A percentile compares a stretch with the other conserved stretches of the same genome.
Evolutionary conservation across 106 monocot genomes (phyloP).

Genomic region (Dendrobium catenatum): DNA sequence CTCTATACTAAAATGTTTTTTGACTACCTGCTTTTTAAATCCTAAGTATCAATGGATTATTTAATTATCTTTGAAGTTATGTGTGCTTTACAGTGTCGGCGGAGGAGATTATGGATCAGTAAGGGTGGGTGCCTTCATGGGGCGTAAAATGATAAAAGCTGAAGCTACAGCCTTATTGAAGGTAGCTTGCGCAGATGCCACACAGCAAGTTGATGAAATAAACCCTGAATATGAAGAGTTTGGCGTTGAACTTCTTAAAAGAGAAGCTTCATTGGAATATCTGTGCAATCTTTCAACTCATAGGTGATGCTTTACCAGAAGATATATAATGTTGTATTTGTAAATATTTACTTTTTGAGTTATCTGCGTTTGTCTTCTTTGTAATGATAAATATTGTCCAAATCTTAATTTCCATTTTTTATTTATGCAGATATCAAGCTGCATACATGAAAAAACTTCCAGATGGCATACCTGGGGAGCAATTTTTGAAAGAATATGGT

Average conservation of each 20-base stretch:
- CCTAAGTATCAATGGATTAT: not conserved
- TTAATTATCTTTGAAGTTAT: not conserved
- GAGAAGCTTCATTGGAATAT: constrained; percentile 69
- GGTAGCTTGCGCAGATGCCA: constrained; percentile 14
- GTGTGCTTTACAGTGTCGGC: constrained; percentile 54
- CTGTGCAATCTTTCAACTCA: constrained; percentile 89
- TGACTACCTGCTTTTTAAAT: not conserved
- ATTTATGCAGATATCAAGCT: constrained; percentile 71
- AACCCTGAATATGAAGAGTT: constrained; percentile 60
- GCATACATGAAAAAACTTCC: constrained; percentile 74
- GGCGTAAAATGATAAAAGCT: constrained; percentile 79
- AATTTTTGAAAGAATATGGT: constrained; percentile 55
- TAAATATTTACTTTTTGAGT: not conserved
- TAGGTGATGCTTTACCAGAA: constrained; percentile 33
- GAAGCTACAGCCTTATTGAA: constrained; percentile 40
- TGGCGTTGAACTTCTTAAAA: constrained; percentile 56
- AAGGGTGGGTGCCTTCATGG: constrained; percentile 92
- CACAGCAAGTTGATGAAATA: constrained; percentile 22
- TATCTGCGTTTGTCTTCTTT: not conserved
- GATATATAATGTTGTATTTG: not conserved
- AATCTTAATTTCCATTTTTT: not conserved
- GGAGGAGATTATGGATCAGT: constrained; percentile 98
- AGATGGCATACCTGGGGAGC: constrained; percentile 55
- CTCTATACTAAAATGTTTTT: not conserved
- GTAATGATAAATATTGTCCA: not conserved